A percentile compares a stretch with the other conserved stretches of the same genome.
Evolutionary conservation across 208 protist genomes (phyloP).

Genomic region (Vickermania spadyakhi): DNA sequence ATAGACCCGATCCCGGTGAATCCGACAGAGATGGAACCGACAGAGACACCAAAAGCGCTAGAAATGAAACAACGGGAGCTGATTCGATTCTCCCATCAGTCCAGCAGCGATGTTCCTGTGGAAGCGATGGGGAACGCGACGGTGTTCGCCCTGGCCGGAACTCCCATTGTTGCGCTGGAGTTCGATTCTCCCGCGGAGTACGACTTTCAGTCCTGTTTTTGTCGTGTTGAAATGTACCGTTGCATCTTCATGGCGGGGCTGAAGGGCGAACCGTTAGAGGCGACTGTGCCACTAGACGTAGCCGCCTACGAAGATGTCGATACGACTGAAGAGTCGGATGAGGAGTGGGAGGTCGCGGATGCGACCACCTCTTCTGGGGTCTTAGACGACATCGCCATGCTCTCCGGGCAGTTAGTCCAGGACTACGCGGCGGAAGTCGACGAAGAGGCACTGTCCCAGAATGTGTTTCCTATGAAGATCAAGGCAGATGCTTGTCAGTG

Average conservation of each 20-base stretch:
- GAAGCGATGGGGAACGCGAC: not conserved
- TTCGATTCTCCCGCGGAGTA: conserved; percentile 31
- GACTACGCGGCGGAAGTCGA: conserved; percentile 53
- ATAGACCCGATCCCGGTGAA: no score
- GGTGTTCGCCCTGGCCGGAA: conserved; percentile 11
- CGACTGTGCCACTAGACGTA: conserved; percentile 5
- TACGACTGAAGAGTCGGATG: conserved; percentile 11
- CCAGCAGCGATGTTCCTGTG: not conserved
- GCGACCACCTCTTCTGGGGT: conserved; percentile 11
- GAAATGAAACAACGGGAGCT: not conserved
- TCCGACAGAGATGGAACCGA: no score
- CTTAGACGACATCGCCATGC: conserved; percentile 8
- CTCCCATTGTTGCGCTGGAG: conserved; percentile 10
- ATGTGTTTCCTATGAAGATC: conserved; percentile 21
- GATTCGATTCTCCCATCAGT: not conserved
- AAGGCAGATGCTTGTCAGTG: conserved; percentile 12
- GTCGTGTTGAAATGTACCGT: conserved; percentile 55
- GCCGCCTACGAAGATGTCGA: conserved; percentile 5
- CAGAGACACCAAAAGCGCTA: no score
- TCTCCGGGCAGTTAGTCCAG: conserved; percentile 58
- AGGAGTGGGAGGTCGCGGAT: conserved; percentile 3
- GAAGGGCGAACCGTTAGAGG: conserved; percentile 7
- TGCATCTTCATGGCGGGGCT: conserved; percentile 40
- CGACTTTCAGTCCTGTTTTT: conserved; percentile 36
- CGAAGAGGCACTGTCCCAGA: conserved; percentile 25